These are phyloP conservation scores for Ceratocystis diversiconidia DNA, from an alignment of 2,329 filamentous ascomycete species.

Conservation along the genomic window DNA sequence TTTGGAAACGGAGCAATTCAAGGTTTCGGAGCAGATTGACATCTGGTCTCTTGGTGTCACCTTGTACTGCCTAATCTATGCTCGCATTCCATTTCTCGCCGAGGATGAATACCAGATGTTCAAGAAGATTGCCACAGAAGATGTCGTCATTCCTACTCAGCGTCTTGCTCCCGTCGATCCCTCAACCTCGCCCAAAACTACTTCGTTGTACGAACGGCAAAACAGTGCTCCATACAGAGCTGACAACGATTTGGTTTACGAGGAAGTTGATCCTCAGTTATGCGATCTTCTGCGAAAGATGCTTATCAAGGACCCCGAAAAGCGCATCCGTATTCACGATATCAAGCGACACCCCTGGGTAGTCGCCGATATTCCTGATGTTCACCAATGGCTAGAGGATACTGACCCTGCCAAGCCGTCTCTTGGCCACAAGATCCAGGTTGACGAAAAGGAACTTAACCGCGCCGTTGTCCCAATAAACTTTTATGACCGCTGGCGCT, in stretches of 20 bases:
- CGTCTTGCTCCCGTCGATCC: conserved; percentile 65
- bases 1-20: conserved; percentile 51
- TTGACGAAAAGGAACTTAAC: conserved; percentile 81
- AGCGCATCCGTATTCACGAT: conserved; percentile 77
- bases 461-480: conserved; percentile 80
- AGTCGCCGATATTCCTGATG: conserved; percentile 59
- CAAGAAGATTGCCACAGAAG: conserved; percentile 75
- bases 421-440: conserved; percentile 74
- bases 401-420: conserved; percentile 71
- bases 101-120: conserved; percentile 89
- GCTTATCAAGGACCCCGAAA: conserved; percentile 75
- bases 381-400: conserved; percentile 76
- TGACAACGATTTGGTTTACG: conserved; percentile 68
- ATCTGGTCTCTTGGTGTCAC: conserved; percentile 96
- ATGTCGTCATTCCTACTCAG: conserved; percentile 74
- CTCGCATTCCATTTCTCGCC: conserved; percentile 82
- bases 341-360: conserved; percentile 95
- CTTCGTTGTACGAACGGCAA: conserved; percentile 41
- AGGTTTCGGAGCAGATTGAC: conserved; percentile 84
- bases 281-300: conserved; percentile 66
- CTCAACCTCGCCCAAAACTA: conserved; percentile 39
- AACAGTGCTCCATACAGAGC: conserved; percentile 56
- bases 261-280: conserved; percentile 68
- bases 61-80: conserved; percentile 87
- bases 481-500: conserved; percentile 71